Base-by-base conservation (phyloP, 371 early-diverging fungal genomes). In the Coemansia sp. region DNA sequence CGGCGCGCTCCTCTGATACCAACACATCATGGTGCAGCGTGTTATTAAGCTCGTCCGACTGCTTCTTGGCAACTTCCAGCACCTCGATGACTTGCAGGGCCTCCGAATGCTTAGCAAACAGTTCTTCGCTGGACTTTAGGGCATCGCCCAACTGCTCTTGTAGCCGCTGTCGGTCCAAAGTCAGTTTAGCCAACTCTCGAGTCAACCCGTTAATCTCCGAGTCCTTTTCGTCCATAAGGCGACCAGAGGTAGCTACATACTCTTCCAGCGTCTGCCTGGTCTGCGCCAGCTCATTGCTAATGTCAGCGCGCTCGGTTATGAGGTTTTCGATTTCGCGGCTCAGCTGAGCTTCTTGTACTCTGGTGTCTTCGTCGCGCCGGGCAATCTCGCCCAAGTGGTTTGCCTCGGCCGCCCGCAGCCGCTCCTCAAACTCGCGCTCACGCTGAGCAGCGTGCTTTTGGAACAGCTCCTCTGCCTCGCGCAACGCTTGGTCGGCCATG, bases 181-280 rank as follows among this genome's bases (percentile, higher is more conserved):
- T 60, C 40, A 72, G 60, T 39, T 66, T 72, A n/a, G 60, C 67
- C n/a, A 75, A 65, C 33, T 69, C 71, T 4, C 64, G 61, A 1
- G 66, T 60, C 32, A 65, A 55, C 10, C 58, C 56, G 14, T 14
- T 33, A 14, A n/a, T 32, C 32, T 50, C 51, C 14, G 60, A 57
- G 9, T 54, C 57, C 38, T 40, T 46, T 43, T 74, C 74, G 62
- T 75, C 72, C 37, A 66, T 29, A 24, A 68, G 46, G 38, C 43
- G 52, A 11, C 59, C 44, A 3, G 66, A 62, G n/a, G 49, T 57
- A 0, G 62, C 53, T 29, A 62, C 55, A 5, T 66, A 66, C 16
- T 75, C 66, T 31, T 75, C 72, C 10, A 75, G 56, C 49, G 49
- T 66, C 11, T 49, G 24, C 39, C 58, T 50, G 14, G 16, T 16